Base-by-base conservation (phyloP, 768 basidiomycete species). In the Cyclocybe cylindracea region DNA sequence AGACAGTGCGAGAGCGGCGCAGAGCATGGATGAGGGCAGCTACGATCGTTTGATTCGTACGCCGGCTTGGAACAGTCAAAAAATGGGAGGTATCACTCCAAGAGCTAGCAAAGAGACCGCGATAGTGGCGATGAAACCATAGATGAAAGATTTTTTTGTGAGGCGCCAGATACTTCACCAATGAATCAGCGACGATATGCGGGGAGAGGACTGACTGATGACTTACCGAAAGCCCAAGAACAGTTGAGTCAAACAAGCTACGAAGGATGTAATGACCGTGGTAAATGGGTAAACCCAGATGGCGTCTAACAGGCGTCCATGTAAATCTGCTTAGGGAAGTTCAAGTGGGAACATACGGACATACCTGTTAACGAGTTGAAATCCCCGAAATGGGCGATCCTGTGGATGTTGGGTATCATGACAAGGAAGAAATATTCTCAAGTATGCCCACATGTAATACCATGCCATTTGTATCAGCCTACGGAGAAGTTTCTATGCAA, bases 231-330 rank as follows among this genome's bases (percentile, higher is more conserved):
- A 65, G 1, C 66, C 70, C 13, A 80, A 66, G 65, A 76, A 80
- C 24, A 67, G 53, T 50, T 82, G 80, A 0, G 78, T 78, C 14
- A 77, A 62, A 31, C 78, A 54, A 0, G 78, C 78, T 14, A 75
- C 70, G 8, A 78, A 61, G 2, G 76, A 64, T 5, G 73, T 78
- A 1, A 69, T 73, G 19, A 72, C 60, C 9, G 77, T 74, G 0
- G 78, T 79, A 49, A 80, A 76, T 2, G 74, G 72, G 39, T 76
- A 73, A 4, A 73, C 72, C 78, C 79, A 81, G 33, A 61, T 59
- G 50, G 68, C 67, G 39, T 59, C 76, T 77, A 49, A 5, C 41
- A 0, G 19, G 1, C 11, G 10, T 39, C 31, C 37, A 39, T 31
- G 13, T 7, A 36, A 48, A 24, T 24, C 24, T 31, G 38, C 8